A percentile compares a stretch with the other conserved stretches of the same genome.
Conservation (phyloP, 441 rosid species). For the Cnidoscolus chayamansa region DNA sequence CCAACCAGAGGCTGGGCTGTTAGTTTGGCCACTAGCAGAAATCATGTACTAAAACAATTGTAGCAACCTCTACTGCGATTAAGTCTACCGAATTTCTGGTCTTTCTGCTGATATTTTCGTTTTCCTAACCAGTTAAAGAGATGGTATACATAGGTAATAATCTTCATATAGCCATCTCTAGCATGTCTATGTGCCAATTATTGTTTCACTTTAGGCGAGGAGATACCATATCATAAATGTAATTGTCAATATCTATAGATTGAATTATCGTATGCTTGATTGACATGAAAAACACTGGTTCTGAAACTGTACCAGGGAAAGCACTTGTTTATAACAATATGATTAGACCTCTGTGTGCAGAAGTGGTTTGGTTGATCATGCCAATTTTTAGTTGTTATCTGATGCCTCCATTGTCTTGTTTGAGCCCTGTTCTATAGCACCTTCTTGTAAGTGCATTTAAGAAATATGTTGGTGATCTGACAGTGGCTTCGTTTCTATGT, state of each 20-base stretch:
- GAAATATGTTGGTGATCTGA: background rate
- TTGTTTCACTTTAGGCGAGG: background rate
- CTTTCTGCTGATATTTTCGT: background rate
- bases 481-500: background rate
- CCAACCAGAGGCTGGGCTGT: no score
- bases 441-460: slow-evolving; percentile 7
- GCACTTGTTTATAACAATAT: background rate
- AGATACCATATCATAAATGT: background rate
- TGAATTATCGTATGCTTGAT: background rate
- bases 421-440: background rate
- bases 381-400: background rate
- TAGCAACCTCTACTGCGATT: background rate
- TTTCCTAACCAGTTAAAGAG: background rate
- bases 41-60: background rate
- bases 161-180: background rate
- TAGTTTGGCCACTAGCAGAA: no score
- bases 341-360: background rate
- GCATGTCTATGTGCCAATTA: background rate
- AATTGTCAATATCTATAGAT: background rate
- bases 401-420: background rate
- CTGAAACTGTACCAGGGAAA: background rate
- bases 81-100: background rate
- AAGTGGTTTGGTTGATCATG: background rate
- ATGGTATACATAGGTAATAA: background rate
- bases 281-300: background rate